Conservation (phyloP, 2,329 filamentous ascomycete species). For the Sporothrix protearum region DNA sequence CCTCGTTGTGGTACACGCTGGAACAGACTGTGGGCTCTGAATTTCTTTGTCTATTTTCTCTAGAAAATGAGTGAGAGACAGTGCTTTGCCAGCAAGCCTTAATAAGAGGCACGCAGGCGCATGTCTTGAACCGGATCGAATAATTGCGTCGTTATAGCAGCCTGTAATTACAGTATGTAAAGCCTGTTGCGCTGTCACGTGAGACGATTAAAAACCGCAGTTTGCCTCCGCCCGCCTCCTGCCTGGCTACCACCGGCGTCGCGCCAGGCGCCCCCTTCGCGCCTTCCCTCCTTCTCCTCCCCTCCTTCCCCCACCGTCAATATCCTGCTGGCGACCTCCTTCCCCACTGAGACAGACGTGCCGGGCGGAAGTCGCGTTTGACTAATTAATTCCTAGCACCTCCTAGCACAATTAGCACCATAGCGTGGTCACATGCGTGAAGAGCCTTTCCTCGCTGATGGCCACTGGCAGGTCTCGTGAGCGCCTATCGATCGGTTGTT, state of each 20-base stretch:
- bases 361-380: constrained; percentile 20
- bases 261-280: neutral
- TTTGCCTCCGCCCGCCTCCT: neutral
- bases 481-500: constrained; percentile 24
- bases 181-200: neutral
- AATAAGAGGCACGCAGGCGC: neutral
- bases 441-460: constrained; percentile 26
- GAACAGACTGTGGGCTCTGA: neutral
- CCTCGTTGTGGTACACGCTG: constrained; percentile 7
- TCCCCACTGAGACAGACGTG: constrained; percentile 22
- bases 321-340: constrained; percentile 10
- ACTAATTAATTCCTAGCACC: constrained; percentile 13
- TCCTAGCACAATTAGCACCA: constrained; percentile 15
- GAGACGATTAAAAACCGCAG: neutral
- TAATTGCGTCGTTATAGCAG: neutral
- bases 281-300: neutral
- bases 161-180: too few species aligned
- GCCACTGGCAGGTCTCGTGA: constrained; percentile 29
- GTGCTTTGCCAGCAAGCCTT: neutral
- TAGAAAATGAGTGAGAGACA: neutral
- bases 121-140: neutral
- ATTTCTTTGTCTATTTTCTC: neutral
- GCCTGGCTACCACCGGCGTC: neutral
- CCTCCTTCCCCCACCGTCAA: constrained; percentile 17
- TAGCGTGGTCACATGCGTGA: constrained; percentile 30